Conservation (phyloP, 768 basidiomycete species). For the Panellus pusillus region DNA sequence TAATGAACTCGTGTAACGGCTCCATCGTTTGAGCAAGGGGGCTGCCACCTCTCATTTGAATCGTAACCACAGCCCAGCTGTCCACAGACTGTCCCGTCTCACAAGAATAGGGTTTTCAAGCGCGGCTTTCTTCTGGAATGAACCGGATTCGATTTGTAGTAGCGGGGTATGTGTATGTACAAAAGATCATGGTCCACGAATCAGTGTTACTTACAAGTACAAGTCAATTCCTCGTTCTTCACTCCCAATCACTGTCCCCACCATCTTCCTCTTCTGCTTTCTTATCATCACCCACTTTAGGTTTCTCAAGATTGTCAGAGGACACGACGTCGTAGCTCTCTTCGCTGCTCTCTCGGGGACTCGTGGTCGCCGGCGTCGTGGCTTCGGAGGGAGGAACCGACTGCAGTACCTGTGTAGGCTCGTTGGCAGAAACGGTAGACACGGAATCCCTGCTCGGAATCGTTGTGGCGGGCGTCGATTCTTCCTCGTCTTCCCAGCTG, state of each 20-base stretch:
- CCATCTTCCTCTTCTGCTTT: slow-evolving; percentile 39
- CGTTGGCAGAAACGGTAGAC: slow-evolving; percentile 1
- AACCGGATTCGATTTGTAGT: not conserved
- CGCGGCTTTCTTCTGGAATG: no score
- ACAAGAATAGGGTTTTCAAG: no score
- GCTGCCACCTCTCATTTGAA: no score
- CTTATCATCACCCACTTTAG: slow-evolving; percentile 32
- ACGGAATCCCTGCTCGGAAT: slow-evolving; percentile 2
- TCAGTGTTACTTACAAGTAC: not conserved
- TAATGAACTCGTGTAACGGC: no score
- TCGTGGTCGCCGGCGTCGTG: slow-evolving; percentile 36
- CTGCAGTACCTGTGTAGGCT: slow-evolving; percentile 9
- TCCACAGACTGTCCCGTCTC: no score
- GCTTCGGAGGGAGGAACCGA: slow-evolving; percentile 34
- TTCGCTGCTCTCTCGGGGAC: slow-evolving; percentile 60
- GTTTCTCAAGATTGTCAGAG: slow-evolving; percentile 49
- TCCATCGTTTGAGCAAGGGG: no score
- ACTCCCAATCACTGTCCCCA: slow-evolving; percentile 71
- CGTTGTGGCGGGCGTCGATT: slow-evolving; percentile 27
- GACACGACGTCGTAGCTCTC: slow-evolving; percentile 71
- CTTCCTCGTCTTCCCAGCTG: slow-evolving; percentile 95
- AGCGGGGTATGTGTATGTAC: slow-evolving; percentile 8
- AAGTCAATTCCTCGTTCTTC: slow-evolving; percentile 9
- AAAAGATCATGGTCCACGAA: slow-evolving; percentile 1
- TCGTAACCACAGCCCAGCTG: no score